phyloP scores from a whole-genome alignment of 2,329 filamentous ascomycete genomes.

The Fusarium lyarnte region DNA sequence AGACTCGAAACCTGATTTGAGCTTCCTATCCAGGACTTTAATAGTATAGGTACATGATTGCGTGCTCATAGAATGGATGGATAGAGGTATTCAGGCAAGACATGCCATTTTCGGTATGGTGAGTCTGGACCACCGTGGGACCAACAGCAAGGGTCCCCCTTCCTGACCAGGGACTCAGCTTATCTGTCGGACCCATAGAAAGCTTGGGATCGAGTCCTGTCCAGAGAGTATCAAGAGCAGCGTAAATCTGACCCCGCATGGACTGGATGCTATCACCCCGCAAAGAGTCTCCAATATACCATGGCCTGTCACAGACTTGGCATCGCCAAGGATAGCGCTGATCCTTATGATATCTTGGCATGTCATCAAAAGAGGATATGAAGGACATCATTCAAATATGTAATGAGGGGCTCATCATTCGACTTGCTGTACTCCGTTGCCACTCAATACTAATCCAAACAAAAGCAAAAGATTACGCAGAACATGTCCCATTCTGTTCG shows the following conservation, averaged over 20 bases:
- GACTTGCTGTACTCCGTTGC: background rate
- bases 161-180: background rate
- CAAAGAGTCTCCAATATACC: background rate
- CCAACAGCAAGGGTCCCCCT: background rate
- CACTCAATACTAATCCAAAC: background rate
- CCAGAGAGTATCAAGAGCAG: background rate
- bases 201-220: background rate
- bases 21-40: background rate
- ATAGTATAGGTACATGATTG: background rate
- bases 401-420: background rate
- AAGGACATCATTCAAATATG: background rate
- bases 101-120: background rate
- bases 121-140: background rate
- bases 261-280: background rate
- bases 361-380: too few species aligned
- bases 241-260: background rate
- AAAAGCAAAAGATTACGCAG: background rate
- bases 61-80: background rate
- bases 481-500: background rate
- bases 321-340: rapidly evolving
- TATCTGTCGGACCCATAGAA: background rate
- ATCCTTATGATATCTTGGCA: background rate
- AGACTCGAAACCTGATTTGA: background rate
- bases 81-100: background rate
- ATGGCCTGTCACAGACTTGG: background rate